Evolutionary conservation across 176 grass and related monocot species (phyloP).

Genomic region (Otatea glauca): DNA sequence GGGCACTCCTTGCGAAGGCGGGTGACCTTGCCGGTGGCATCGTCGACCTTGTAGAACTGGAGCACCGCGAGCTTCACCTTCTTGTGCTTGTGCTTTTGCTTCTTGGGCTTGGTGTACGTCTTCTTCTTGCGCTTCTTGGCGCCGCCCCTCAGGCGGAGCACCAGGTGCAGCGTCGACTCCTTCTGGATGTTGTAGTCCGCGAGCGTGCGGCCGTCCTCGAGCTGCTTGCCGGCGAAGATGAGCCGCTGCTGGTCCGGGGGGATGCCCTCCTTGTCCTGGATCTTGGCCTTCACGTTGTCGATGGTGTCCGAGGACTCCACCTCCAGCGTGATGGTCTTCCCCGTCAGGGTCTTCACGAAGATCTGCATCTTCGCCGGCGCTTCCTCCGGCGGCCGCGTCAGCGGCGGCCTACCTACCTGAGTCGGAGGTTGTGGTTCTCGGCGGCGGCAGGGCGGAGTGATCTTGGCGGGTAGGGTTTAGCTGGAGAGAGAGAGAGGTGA

Average conservation of each 20-base stretch:
- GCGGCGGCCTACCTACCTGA: conserved; percentile 17
- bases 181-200: conserved; percentile 90
- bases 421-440: neutral
- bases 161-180: conserved; percentile 69
- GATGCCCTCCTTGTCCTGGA: conserved; percentile 80
- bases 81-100: conserved; percentile 78
- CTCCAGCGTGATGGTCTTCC: conserved; percentile 95
- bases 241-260: conserved; percentile 77
- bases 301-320: conserved; percentile 88
- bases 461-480: conserved; percentile 38
- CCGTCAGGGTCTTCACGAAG: conserved; percentile 86
- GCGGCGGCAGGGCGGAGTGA: neutral
- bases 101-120: conserved; percentile 83
- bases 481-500: neutral
- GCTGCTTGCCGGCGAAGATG: conserved; percentile 82
- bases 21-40: conserved; percentile 71
- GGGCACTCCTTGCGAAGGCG: conserved; percentile 85
- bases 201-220: conserved; percentile 73
- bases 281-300: conserved; percentile 78
- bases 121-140: conserved; percentile 84
- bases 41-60: conserved; percentile 78
- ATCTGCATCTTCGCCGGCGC: conserved; percentile 62
- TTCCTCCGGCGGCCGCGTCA: conserved; percentile 11
- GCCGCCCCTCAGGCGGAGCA: conserved; percentile 62
- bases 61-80: conserved; percentile 79